Conservation (phyloP, 495 filamentous ascomycete species). For the Penicillium angulare region DNA sequence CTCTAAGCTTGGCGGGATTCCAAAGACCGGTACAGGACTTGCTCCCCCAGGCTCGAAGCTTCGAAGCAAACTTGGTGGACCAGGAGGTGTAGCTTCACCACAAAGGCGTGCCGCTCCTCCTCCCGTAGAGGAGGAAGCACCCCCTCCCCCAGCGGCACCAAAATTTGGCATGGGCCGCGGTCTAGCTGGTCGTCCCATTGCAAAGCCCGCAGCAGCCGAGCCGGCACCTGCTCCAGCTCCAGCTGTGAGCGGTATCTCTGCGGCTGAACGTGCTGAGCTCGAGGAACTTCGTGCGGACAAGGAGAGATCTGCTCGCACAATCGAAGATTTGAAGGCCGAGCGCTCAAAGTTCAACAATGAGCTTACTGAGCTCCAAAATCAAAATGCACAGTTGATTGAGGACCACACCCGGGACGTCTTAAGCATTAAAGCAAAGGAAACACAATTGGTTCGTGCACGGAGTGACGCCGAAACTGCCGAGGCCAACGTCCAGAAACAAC, state of each 20-base stretch:
- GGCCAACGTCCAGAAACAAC: slow-evolving; percentile 74
- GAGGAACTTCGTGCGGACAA: slow-evolving; percentile 83
- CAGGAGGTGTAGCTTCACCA: slow-evolving; percentile 62
- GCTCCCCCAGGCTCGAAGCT: slow-evolving; percentile 61
- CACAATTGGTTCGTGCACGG: slow-evolving; percentile 87
- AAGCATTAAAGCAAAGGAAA: slow-evolving; percentile 97
- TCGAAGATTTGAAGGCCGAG: slow-evolving; percentile 75
- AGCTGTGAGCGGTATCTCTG: slow-evolving; percentile 58
- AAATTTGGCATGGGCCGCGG: slow-evolving; percentile 71
- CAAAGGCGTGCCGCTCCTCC: slow-evolving; percentile 55
- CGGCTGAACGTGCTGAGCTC: slow-evolving; percentile 81
- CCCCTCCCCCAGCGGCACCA: slow-evolving; percentile 52
- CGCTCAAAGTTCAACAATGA: slow-evolving; percentile 71
- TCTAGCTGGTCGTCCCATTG: slow-evolving; percentile 80
- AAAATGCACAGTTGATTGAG: slow-evolving; percentile 95
- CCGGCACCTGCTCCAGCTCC: slow-evolving; percentile 43
- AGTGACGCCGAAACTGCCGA: slow-evolving; percentile 88
- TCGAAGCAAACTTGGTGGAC: slow-evolving; percentile 61
- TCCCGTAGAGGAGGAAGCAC: slow-evolving; percentile 55
- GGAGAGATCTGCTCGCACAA: slow-evolving; percentile 66
- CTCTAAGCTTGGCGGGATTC: slow-evolving; percentile 59
- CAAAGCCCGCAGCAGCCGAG: slow-evolving; percentile 63
- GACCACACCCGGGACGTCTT: slow-evolving; percentile 95
- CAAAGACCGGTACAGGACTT: slow-evolving; percentile 62
- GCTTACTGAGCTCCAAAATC: slow-evolving; percentile 84